Base-by-base conservation (phyloP, 805 yeast genomes). In the Saturnispora quitensis region DNA sequence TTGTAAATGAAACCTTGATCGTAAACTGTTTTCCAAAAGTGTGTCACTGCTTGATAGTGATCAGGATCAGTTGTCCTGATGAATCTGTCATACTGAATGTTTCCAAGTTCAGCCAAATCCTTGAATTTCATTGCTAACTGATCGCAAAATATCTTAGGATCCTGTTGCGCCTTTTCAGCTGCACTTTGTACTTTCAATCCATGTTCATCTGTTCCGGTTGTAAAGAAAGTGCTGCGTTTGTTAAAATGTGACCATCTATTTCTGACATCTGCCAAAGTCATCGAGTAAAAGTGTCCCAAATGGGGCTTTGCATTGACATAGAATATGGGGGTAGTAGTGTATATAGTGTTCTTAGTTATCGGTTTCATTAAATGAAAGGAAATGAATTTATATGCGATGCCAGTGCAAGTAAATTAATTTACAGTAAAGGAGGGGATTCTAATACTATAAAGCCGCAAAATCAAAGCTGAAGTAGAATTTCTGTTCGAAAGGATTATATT, bases 161-260 rank as follows among this genome's bases (percentile, higher is more conserved):
- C 68, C n/a, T 66, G 63, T 0, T 62, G 61, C 12, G 73, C 74
- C 52, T 71, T 72, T 31, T 70, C 72, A 0, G 97, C 95, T 0
- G 95, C 97, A n/a, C 78, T 73, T 60, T 88, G 95, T 31, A 91
- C 91, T 70, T 93, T 93, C 50, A 89, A 69, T 0, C 99, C 99
- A 65, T 93, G 99, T 67, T 93, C 99, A 65, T 93, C 99, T 0
- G 97, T 90, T 0, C 99, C 99, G 0, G 98, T 93, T 6, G 87
- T 78, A 61, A 90, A 76, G 54, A 70, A 76, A 0, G 78, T 67
- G 4, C 69, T 62, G 2, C 75, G 68, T 0, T 67, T 68, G 9
- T 67, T 64, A 34, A 84, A 67, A 17, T 60, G 60, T 36, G 77
- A 77, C 96, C 96, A 91, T 56, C 97, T 73, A 55, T 75, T 77